Conservation (phyloP, 257 asterid genomes). For the Striga asiatica region DNA sequence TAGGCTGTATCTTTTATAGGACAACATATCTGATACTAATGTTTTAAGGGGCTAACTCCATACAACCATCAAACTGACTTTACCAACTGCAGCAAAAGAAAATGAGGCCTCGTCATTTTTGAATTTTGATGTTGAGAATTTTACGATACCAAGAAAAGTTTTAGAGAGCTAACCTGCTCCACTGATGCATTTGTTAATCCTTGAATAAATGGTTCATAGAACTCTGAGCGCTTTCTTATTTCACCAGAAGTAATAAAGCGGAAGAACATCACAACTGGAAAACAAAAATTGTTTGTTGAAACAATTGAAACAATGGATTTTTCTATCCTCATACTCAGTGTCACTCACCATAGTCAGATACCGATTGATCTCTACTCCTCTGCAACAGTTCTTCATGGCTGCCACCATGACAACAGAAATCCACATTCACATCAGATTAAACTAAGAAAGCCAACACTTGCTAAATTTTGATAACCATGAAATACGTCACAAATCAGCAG, state of each 20-base stretch:
- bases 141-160: not conserved
- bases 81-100: not conserved
- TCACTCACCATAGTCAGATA: slow-evolving; percentile 85
- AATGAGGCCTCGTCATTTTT: not conserved
- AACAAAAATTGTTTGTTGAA: slow-evolving; percentile 22
- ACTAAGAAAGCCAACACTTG: not conserved
- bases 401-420: slow-evolving; percentile 22
- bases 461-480: slow-evolving; percentile 2
- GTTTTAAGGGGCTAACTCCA: too few species aligned
- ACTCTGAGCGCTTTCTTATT: slow-evolving; percentile 76
- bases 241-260: slow-evolving; percentile 95
- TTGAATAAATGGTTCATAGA: slow-evolving; percentile 81
- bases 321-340: slow-evolving; percentile 7
- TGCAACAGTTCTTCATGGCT: slow-evolving; percentile 78
- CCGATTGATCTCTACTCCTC: slow-evolving; percentile 77
- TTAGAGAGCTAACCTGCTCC: slow-evolving; percentile 55
- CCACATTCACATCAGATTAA: not conserved
- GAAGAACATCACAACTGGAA: slow-evolving; percentile 93
- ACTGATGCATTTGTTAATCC: slow-evolving; percentile 68
- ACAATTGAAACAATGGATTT: not conserved
- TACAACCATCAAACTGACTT: too few species aligned
- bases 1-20: too few species aligned
- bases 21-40: too few species aligned
- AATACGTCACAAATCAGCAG: slow-evolving; percentile 9
- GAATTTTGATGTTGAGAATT: not conserved